These are phyloP conservation scores for Candida khao-thaluensis DNA, from an alignment of 805 yeast genomes.

Conservation along the genomic window DNA sequence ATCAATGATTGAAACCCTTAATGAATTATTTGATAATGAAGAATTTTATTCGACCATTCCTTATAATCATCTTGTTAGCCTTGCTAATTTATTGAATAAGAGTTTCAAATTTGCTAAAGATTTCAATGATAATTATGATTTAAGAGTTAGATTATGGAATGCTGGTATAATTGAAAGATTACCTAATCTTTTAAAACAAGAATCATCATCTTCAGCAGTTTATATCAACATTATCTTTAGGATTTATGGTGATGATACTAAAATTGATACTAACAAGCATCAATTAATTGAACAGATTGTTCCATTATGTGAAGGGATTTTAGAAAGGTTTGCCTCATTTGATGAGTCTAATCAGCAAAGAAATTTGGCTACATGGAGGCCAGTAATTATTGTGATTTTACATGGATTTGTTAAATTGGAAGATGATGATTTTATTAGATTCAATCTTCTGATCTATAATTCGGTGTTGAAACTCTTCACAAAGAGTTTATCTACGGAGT, in stretches of 20 bases:
- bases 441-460: constrained; percentile 61
- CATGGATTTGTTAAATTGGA: constrained; percentile 80
- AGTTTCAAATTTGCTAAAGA: constrained; percentile 82
- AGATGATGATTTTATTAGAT: constrained; percentile 61
- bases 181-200: constrained; percentile 90
- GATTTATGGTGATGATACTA: constrained; percentile 65
- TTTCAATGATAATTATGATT: constrained; percentile 85
- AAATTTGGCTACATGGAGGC: constrained; percentile 82
- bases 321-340: constrained; percentile 65
- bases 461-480: constrained; percentile 59
- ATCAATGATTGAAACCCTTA: constrained; percentile 79
- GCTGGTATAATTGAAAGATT: constrained; percentile 89
- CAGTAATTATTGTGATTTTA: constrained; percentile 84
- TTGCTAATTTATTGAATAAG: constrained; percentile 59
- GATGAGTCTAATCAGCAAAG: constrained; percentile 79
- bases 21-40: constrained; percentile 74
- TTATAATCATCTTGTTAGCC: constrained; percentile 54
- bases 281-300: constrained; percentile 52
- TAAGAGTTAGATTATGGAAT: constrained; percentile 86
- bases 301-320: constrained; percentile 69
- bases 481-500: constrained; percentile 58
- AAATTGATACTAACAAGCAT: constrained; percentile 47
- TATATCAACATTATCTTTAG: constrained; percentile 78
- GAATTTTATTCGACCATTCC: constrained; percentile 70
- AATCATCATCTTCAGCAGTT: constrained; percentile 85